Conservation (phyloP, 2,329 filamentous ascomycete species). For the Fusarium cyanostomum region DNA sequence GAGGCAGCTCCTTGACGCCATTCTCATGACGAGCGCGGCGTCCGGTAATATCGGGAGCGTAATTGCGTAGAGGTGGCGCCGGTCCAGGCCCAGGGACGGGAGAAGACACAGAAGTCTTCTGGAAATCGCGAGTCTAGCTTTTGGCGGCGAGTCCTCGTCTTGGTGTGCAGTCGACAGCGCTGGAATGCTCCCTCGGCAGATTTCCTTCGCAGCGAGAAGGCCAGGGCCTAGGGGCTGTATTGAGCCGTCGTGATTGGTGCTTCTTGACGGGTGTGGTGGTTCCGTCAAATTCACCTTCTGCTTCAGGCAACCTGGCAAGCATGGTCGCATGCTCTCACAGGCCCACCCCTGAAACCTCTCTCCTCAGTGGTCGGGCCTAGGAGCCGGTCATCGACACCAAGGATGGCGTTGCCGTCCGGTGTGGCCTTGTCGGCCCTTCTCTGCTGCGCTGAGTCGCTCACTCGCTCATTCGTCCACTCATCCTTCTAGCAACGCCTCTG, state of each 20-base stretch:
- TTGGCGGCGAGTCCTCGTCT: slow-evolving; percentile 11
- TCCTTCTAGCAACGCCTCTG: slow-evolving; percentile 18
- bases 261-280: slow-evolving; percentile 43
- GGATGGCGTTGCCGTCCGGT: slow-evolving; percentile 34
- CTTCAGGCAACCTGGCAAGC: slow-evolving; percentile 46
- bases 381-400: slow-evolving; percentile 22
- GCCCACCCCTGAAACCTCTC: slow-evolving; percentile 38
- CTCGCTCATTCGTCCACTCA: slow-evolving; percentile 18
- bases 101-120: slow-evolving; percentile 43
- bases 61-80: slow-evolving; percentile 3
- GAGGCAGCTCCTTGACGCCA: neutral
- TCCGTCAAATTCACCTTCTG: slow-evolving; percentile 49
- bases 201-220: slow-evolving; percentile 26
- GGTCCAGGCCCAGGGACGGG: slow-evolving; percentile 10
- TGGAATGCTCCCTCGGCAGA: slow-evolving; percentile 43
- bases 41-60: slow-evolving; percentile 28
- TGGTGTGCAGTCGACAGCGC: slow-evolving; percentile 17
- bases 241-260: slow-evolving; percentile 46
- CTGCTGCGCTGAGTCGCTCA: slow-evolving; percentile 27
- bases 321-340: slow-evolving; percentile 48
- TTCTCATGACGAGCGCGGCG: slow-evolving; percentile 19
- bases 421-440: slow-evolving; percentile 42
- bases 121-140: slow-evolving; percentile 38
- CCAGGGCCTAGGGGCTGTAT: slow-evolving; percentile 38
- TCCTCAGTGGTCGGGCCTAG: slow-evolving; percentile 42